These are phyloP conservation scores for Penicillium sumatraense DNA, from an alignment of 2,329 filamentous ascomycete species.

Conservation along the genomic window DNA sequence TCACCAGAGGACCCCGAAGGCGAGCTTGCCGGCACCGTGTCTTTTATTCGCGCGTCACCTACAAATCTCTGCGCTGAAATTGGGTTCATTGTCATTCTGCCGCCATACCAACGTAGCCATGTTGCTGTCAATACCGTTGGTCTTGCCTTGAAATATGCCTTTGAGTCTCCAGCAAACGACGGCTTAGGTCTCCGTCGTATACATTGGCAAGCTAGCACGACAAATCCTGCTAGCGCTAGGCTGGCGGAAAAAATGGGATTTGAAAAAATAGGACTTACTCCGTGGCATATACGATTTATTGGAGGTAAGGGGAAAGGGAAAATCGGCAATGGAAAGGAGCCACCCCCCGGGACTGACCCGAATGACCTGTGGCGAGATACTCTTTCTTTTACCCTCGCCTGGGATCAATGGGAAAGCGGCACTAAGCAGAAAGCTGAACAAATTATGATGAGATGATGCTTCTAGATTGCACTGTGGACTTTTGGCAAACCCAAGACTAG, in stretches of 20 bases:
- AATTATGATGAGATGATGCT: not conserved
- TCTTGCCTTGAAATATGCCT: constrained; percentile 14
- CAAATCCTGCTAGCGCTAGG: constrained; percentile 17
- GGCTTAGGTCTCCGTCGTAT: constrained; percentile 19
- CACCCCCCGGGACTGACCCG: constrained; percentile 16
- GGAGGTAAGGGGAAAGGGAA: constrained; percentile 18
- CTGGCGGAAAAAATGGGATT: constrained; percentile 27
- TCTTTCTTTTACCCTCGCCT: constrained; percentile 14
- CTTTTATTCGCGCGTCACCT: constrained; percentile 17
- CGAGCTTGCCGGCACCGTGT: constrained; percentile 22
- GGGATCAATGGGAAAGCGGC: constrained; percentile 19
- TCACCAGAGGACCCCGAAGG: constrained; percentile 21
- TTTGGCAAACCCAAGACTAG: too few relatives aligned
- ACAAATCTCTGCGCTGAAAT: constrained; percentile 18
- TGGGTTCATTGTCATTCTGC: constrained; percentile 24
- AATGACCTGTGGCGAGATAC: constrained; percentile 26
- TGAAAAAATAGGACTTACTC: constrained; percentile 14
- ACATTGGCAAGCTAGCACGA: constrained; percentile 20
- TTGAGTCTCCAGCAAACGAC: constrained; percentile 3
- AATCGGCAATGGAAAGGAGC: constrained; percentile 17
- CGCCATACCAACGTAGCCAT: constrained; percentile 23
- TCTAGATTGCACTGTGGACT: not conserved
- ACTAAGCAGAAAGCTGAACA: not conserved
- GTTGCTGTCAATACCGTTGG: constrained; percentile 20
- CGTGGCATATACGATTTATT: constrained; percentile 23